A percentile compares a stretch with the other conserved stretches of the same genome.
These are phyloP conservation scores for Graphiopsis chlorocephala DNA, from an alignment of 2,329 filamentous ascomycete genomes.

Conservation along the genomic window DNA sequence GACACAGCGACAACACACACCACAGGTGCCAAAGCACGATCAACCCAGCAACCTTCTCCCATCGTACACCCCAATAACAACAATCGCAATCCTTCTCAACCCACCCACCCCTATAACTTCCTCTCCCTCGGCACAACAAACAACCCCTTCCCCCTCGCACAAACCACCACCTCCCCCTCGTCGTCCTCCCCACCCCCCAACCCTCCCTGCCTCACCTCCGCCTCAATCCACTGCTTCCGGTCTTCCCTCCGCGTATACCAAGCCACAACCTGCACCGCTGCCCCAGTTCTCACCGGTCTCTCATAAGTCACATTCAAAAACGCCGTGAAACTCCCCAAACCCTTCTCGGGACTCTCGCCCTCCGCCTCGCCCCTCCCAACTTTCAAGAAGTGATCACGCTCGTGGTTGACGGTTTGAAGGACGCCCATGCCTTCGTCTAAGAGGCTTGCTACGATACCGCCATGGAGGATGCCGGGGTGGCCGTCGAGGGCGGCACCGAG, in stretches of 20 bases:
- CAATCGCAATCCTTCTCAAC: neutral
- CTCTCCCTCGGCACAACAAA: conserved; percentile 42
- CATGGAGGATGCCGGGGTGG: conserved; percentile 53
- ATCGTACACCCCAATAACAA: neutral
- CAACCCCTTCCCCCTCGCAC: conserved; percentile 54
- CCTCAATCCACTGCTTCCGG: conserved; percentile 53
- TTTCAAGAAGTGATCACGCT: conserved; percentile 21
- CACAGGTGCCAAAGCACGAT: too few species aligned
- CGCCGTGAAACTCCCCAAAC: conserved; percentile 45
- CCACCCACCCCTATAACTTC: conserved; percentile 18
- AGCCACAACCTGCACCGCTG: conserved; percentile 48
- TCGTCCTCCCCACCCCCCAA: conserved; percentile 29
- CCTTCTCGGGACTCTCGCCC: conserved; percentile 25
- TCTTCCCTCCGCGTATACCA: conserved; percentile 45
- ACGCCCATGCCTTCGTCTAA: conserved; percentile 59
- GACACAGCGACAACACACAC: too few species aligned
- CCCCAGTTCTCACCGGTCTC: conserved; percentile 52
- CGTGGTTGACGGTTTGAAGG: conserved; percentile 46
- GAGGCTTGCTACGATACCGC: conserved; percentile 57
- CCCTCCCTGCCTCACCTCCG: conserved; percentile 40
- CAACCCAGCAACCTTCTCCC: neutral
- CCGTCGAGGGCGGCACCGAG: conserved; percentile 56
- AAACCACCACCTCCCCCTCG: conserved; percentile 47
- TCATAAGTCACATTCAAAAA: conserved; percentile 57
- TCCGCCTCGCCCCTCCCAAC: conserved; percentile 16